phyloP scores from a whole-genome alignment of 345 rosid species.

The Syzygium aqueum region DNA sequence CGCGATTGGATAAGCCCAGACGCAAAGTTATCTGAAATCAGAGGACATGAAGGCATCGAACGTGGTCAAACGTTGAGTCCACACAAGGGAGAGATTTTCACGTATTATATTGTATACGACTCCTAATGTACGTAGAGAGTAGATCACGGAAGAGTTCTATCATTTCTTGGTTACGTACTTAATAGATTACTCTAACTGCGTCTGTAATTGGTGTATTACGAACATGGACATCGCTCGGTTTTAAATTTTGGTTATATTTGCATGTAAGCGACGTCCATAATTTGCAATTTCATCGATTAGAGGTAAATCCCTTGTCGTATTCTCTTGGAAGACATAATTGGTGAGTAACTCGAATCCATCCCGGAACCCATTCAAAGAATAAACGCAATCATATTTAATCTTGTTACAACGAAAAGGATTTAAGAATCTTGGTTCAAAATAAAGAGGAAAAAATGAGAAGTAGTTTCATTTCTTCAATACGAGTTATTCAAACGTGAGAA shows the following conservation, averaged over 20 bases:
- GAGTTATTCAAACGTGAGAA: no score
- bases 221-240: background rate
- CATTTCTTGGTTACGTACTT: background rate
- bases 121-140: background rate
- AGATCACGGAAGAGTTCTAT: background rate
- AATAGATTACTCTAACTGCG: background rate
- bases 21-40: background rate
- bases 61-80: background rate
- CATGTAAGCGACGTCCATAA: background rate
- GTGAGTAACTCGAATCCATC: background rate
- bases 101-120: background rate
- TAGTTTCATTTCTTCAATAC: background rate
- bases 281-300: no score
- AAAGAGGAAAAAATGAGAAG: background rate
- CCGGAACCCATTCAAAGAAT: background rate
- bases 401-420: background rate
- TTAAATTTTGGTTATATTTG: background rate
- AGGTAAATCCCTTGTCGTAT: background rate
- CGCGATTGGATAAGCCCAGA: background rate
- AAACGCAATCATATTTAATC: no score
- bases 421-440: background rate
- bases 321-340: background rate
- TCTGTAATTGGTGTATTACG: background rate
- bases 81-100: background rate
- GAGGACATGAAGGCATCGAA: background rate